Base-by-base conservation (phyloP, 2,329 filamentous ascomycete genomes). In the Fusarium caatingaense region DNA sequence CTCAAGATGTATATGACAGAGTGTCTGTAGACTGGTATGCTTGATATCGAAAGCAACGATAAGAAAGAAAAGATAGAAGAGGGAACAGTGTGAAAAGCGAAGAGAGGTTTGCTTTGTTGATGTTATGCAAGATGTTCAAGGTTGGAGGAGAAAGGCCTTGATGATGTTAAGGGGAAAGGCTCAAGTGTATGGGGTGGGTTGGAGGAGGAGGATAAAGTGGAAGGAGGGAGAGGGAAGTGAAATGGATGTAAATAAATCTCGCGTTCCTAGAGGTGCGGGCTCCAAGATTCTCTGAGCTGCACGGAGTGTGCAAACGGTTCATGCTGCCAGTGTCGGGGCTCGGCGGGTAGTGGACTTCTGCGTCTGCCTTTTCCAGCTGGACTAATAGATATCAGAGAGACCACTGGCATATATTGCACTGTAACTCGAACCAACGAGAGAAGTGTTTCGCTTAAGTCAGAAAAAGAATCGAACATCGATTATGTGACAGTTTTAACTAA, bases 321-420 rank as follows among this genome's bases (percentile, higher is more conserved):
- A 48, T 51, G 40, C 28, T 66, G 56, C 21, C 63, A 45, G 34
- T 66, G 63, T 9, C 41, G 34, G 42, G 46, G 46, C 57, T 40
- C 23, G 18, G 16, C 49, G 16, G 23, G 18, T 27, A 21, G 37
- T n/a, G 16, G 34, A 40, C 18, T 44, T 28, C 10, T 51, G 23
- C 42, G 13, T 53, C 54, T 40, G 18, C 25, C 27, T 25, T 32
- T 25, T 32, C 23, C 23, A 53, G 25, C 23, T 13, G 15, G 30
- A 16, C 25, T 13, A 12, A 27, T 13, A 40, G 28, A 48, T 20
- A 20, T n/a, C 21, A 42, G 32, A 47, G 37, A 21, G 25, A 60
- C 18, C n/a, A 54, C 28, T 61, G 42, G 23, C 20, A 32, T 44
- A 27, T 47, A 30, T 8, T 40, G 28, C 23, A 23, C 25, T 20